Base-by-base conservation (phyloP, 495 filamentous ascomycete genomes). In the Bacidia gigantensis region DNA sequence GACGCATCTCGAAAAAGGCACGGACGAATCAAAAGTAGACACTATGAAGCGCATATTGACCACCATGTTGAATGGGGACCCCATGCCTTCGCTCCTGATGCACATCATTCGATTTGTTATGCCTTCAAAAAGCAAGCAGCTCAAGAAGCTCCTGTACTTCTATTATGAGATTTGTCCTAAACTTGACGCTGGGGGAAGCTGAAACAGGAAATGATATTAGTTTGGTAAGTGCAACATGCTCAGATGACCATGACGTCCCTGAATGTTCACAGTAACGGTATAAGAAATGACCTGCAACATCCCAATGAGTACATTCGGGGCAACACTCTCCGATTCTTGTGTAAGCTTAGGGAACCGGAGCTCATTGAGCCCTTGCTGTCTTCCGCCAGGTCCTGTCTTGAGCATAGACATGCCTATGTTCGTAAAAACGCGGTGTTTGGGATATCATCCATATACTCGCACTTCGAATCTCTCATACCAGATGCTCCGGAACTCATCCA, bases 111-210 rank as follows among this genome's bases (percentile, higher is more conserved):
- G 92, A 67, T 97, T 97, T 67, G 87, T 99, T 57, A 97, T 97
- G 93, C 93, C 93, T 1, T 90, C 87, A 52, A 95, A 86, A 72
- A 87, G 82, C 70, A 97, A 97, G 69, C 72, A 81, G n/a, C 72
- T 99, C 60, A 99, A 99, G 78, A 97, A 97, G 71, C 72, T 99
- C 40, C 77, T 99, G 14, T 99, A 99, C 70, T 90, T 97, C 68
- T 99, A 96, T 72, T 95, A 96, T 68, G 93, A 99, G 69, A 90
- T 97, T 61, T 97, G 92, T 66, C 93, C 93, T 23, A 99, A 99
- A 67, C 82, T 82, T 40, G 93, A 97, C 67, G 72, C 81, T 22
- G 80, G 70, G 56, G 93, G 93, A 97, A 96, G 74, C 71, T 97
- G 50, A 94, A 95, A 77, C 92, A 97, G 69, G 93, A 99, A 76